Evolutionary conservation across 2,329 filamentous ascomycete species (phyloP), one percentile per base, ranked within the genome.

Genomic region (Aspergillus pseudonomiae): DNA sequence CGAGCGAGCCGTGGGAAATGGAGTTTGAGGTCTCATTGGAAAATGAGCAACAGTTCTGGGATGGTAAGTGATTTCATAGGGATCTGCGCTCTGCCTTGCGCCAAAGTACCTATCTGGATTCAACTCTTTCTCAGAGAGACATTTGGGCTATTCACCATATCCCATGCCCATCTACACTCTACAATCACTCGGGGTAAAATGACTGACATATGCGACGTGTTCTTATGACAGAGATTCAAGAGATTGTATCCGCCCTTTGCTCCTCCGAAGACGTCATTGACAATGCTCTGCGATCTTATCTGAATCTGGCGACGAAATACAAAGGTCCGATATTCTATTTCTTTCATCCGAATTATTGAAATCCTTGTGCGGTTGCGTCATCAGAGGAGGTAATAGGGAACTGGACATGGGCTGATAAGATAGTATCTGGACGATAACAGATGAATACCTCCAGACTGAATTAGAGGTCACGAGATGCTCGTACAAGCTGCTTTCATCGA

Each of bases 1-100:
- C 76, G 75, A 78, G 70, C 74, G 72, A 76, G 74, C 73, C 74
- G 73, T 71, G 76, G 80, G 80, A 78, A 78, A 89, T 89, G 87
- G 81, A 91, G 81, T 86, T 88, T 80, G 90, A 93, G 79, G 85
- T 86, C 74, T 85, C 85, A 72, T 86, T 92, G 78, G 90, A 94
- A 79, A 89, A 88, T 78, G 92, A 93, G 81, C 87, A 93, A 78
- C 89, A 94, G 80, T 93, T 97, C 82, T 97, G 93, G 94, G 85
- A 89, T 80, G 91, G 94, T 96, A 78, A 77, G 85, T 75, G 21
- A 21, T 36, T 55, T 39, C 52, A 55, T 55, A 19, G 36, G 21
- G 52, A 55, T 55, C 64, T 59, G 30, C 70, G 69, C 78, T 75
- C 19, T 59, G 28, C 6, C 26, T 30, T 28, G 46, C 46, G 46